phyloP scores from a whole-genome alignment of 805 yeast species.

The Lachancea waltii region DNA sequence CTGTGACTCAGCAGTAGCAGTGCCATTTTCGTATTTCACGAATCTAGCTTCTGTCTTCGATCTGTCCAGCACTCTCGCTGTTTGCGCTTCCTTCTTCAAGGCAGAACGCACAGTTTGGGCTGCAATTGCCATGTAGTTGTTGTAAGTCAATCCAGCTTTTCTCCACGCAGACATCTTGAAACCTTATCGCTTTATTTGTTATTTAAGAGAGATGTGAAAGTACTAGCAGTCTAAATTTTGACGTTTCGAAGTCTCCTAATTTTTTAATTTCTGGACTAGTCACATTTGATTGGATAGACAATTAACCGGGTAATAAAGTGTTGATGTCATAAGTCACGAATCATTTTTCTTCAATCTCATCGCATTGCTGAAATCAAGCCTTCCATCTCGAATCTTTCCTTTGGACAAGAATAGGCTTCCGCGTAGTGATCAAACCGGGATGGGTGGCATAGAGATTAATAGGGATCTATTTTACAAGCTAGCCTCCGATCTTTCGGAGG shows the following conservation, averaged over 20 bases:
- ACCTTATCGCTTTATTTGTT: neutral
- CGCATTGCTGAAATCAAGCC: no score
- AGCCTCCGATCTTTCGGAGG: constrained; percentile 69
- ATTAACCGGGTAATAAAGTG: no score
- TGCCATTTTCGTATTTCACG: constrained; percentile 68
- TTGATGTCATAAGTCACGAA: no score
- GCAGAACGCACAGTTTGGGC: constrained; percentile 85
- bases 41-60: constrained; percentile 67
- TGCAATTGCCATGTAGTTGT: constrained; percentile 85
- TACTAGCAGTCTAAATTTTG: no score
- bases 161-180: constrained; percentile 50
- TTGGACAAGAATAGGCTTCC: no score
- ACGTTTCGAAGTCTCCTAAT: no score
- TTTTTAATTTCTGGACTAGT: no score
- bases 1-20: constrained; percentile 33
- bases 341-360: no score
- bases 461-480: constrained; percentile 71
- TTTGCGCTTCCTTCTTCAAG: constrained; percentile 79
- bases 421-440: no score
- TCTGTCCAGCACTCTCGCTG: constrained; percentile 61
- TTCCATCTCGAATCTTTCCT: no score
- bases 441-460: constrained; percentile 35
- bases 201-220: no score
- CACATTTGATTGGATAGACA: no score
- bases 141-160: constrained; percentile 64